These are phyloP conservation scores for Dacryopinax primogenitus DNA, from an alignment of 768 basidiomycete species.

Conservation along the genomic window DNA sequence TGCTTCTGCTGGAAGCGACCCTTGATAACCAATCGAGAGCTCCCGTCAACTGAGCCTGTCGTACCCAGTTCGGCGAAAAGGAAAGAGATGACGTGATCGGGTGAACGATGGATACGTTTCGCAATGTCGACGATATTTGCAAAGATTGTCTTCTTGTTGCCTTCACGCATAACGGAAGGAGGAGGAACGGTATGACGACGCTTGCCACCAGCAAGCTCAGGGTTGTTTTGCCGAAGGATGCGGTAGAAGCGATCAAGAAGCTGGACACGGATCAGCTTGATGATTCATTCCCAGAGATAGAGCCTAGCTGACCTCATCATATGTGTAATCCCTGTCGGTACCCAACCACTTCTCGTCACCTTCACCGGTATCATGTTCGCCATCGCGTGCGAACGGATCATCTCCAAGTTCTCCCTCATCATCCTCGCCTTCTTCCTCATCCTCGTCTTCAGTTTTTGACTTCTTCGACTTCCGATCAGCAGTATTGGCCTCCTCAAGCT, in stretches of 20 bases:
- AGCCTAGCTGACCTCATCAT: conserved; percentile 57
- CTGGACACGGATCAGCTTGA: conserved; percentile 33
- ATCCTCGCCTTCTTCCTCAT: conserved; percentile 48
- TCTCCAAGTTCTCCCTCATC: conserved; percentile 78
- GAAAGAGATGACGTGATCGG: conserved; percentile 95
- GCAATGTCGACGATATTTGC: conserved; percentile 96
- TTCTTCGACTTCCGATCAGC: conserved; percentile 20
- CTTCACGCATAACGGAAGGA: conserved; percentile 86
- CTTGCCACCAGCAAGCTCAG: conserved; percentile 76
- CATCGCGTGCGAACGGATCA: conserved; percentile 50
- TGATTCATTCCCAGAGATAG: neutral
- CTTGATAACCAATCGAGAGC: conserved; percentile 85
- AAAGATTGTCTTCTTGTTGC: conserved; percentile 94
- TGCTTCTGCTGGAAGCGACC: conserved; percentile 98
- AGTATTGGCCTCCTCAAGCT: conserved; percentile 58
- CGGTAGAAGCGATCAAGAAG: conserved; percentile 87
- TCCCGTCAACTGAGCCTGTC: conserved; percentile 86
- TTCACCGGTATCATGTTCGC: conserved; percentile 51
- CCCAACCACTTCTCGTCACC: conserved; percentile 71
- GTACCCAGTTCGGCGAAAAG: conserved; percentile 98
- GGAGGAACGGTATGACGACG: conserved; percentile 90
- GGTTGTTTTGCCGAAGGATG: conserved; percentile 86
- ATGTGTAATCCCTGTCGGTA: conserved; percentile 92
- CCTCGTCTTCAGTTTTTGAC: conserved; percentile 34
- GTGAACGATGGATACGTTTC: conserved; percentile 94